Percentiles rank a stretch among this genome's conserved stretches.
Conservation (phyloP, 805 yeast genomes). For the Ogataea populi-albae region DNA sequence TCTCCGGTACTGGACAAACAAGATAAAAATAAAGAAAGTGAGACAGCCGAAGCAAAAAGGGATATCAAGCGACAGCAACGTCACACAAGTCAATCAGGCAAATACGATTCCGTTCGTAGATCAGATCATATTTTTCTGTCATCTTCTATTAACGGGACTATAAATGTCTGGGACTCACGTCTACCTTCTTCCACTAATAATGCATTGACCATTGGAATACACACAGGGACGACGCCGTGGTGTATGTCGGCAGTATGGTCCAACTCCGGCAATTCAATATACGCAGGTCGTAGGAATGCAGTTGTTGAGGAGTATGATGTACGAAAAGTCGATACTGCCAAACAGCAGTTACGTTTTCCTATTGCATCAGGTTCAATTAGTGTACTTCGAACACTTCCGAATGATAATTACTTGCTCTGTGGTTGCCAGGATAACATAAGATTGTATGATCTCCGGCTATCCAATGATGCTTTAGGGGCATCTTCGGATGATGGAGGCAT, state of each 20-base stretch:
- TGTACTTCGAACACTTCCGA: constrained; percentile 75
- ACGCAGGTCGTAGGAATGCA: constrained; percentile 86
- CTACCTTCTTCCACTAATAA: constrained; percentile 16
- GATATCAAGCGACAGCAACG: constrained; percentile 39
- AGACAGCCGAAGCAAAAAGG: constrained; percentile 6
- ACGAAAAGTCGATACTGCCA: constrained; percentile 53
- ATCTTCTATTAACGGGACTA: constrained; percentile 78
- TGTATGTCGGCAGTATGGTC: constrained; percentile 90
- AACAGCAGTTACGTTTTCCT: constrained; percentile 69
- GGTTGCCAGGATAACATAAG: constrained; percentile 91
- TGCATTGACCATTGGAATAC: constrained; percentile 38
- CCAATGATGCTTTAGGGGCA: constrained; percentile 14
- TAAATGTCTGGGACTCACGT: constrained; percentile 82
- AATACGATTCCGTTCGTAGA: constrained; percentile 22
- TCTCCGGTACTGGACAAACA: background rate
- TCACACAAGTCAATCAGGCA: constrained; percentile 36
- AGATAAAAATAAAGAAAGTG: constrained; percentile 1
- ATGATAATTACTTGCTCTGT: constrained; percentile 72
- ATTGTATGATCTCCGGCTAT: constrained; percentile 65
- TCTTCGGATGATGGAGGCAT: constrained; percentile 6
- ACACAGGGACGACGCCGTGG: constrained; percentile 86
- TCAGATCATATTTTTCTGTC: constrained; percentile 62
- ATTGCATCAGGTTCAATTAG: constrained; percentile 88
- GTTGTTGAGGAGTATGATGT: constrained; percentile 74
- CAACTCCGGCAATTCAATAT: constrained; percentile 70